phyloP scores from a whole-genome alignment of 768 basidiomycete genomes.

The Agaricus bisporus region DNA sequence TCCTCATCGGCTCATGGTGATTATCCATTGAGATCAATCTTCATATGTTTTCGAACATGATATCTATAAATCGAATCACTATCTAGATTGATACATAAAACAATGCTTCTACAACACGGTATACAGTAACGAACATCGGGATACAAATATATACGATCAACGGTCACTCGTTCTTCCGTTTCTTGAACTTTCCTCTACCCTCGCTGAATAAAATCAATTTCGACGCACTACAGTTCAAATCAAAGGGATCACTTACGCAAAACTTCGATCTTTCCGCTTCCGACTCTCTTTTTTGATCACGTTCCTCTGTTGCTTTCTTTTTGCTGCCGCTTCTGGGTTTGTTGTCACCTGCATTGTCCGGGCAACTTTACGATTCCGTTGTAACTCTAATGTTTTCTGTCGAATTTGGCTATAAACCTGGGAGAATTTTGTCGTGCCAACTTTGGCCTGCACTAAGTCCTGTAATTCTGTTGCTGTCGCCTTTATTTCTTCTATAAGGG shows the following conservation, averaged over 20 bases:
- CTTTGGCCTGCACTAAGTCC: slow-evolving; percentile 80
- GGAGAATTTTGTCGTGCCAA: slow-evolving; percentile 84
- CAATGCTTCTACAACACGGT: not conserved
- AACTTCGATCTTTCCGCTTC: slow-evolving; percentile 65
- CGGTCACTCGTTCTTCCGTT: slow-evolving; percentile 31
- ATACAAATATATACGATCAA: not conserved
- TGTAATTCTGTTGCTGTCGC: slow-evolving; percentile 76
- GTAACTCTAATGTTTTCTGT: slow-evolving; percentile 57
- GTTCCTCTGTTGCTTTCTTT: slow-evolving; percentile 67
- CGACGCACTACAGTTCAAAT: not conserved
- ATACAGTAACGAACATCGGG: not conserved
- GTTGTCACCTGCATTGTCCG: slow-evolving; percentile 54
- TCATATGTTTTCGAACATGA: too few species aligned
- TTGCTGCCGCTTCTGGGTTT: slow-evolving; percentile 73
- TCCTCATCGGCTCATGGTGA: too few species aligned
- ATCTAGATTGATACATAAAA: too few species aligned
- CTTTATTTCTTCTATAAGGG: slow-evolving; percentile 69
- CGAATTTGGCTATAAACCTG: slow-evolving; percentile 74
- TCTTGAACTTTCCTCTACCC: slow-evolving; percentile 41
- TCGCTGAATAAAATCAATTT: slow-evolving; percentile 29
- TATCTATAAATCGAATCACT: too few species aligned
- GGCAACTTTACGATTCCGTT: slow-evolving; percentile 65
- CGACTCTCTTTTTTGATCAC: slow-evolving; percentile 77
- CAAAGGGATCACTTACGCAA: not conserved
- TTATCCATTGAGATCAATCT: too few species aligned